Conservation (phyloP, 768 basidiomycete species). For the Glaciozyma martinii region DNA sequence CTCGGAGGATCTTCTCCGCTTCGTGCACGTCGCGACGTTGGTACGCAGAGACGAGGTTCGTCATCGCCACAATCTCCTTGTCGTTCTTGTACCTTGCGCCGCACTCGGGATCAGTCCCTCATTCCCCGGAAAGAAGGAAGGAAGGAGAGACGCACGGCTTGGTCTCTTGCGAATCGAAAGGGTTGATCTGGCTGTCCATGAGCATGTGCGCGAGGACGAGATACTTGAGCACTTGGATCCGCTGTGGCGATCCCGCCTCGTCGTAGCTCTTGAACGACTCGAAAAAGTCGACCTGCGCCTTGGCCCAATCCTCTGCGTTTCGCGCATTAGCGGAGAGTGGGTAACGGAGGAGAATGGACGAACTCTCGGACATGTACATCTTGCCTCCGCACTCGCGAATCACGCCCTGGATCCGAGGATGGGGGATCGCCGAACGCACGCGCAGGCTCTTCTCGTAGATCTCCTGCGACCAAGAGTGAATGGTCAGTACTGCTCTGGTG, state of each 20-base stretch:
- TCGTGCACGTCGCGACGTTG: constrained; percentile 90
- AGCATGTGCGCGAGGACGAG: constrained; percentile 96
- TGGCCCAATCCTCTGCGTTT: constrained; percentile 76
- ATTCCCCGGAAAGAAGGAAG: neutral
- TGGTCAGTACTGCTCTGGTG: constrained; percentile 1
- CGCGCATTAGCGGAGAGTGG: constrained; percentile 1
- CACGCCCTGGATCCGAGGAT: constrained; percentile 96
- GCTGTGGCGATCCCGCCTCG: constrained; percentile 89
- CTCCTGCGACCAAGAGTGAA: constrained; percentile 53
- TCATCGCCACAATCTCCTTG: constrained; percentile 96
- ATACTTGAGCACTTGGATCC: constrained; percentile 97
- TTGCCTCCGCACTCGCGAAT: constrained; percentile 99
- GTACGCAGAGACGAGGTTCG: constrained; percentile 90
- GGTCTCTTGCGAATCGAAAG: constrained; percentile 98
- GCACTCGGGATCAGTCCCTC: neutral
- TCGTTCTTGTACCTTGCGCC: constrained; percentile 75
- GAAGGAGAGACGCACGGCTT: constrained; percentile 58
- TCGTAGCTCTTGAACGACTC: constrained; percentile 98
- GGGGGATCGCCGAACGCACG: constrained; percentile 91
- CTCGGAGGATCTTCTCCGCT: constrained; percentile 91
- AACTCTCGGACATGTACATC: constrained; percentile 99
- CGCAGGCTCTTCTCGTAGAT: constrained; percentile 92
- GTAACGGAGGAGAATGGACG: constrained; percentile 33
- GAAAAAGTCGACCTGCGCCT: constrained; percentile 96
- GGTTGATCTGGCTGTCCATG: constrained; percentile 95